Percentiles rank a stretch among this genome's conserved stretches.
Conservation (phyloP, 164 flowering plant genomes). For the Sedum album region DNA sequence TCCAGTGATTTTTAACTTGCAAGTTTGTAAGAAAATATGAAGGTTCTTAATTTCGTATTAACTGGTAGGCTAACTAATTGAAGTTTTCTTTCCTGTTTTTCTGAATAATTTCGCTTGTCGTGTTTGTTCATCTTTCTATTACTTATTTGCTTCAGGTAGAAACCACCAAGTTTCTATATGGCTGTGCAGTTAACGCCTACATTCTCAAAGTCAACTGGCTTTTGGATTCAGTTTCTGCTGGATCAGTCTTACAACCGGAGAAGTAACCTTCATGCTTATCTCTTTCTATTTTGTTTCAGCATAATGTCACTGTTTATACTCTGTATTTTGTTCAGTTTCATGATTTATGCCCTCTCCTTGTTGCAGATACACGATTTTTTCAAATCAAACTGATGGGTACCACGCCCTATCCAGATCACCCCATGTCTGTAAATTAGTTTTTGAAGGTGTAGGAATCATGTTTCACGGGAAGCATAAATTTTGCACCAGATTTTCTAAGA, state of each 20-base stretch:
- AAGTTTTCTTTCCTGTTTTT: not conserved
- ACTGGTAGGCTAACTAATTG: not conserved
- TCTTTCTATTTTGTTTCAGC: not conserved
- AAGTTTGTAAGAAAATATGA: not conserved
- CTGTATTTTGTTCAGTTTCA: not conserved
- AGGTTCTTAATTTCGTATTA: too few species aligned
- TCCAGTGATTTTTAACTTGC: not conserved
- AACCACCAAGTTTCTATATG: constrained; percentile 73
- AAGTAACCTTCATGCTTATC: constrained; percentile 37
- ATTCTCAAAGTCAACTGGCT: constrained; percentile 60
- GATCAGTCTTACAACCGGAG: constrained; percentile 44
- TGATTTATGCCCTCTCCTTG: constrained; percentile 1
- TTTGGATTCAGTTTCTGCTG: constrained; percentile 51
- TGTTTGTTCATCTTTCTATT: not conserved
- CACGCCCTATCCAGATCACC: constrained; percentile 18
- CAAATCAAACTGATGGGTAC: constrained; percentile 20
- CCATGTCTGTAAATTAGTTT: constrained; percentile 20
- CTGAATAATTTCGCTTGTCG: not conserved
- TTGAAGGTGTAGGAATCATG: constrained; percentile 55
- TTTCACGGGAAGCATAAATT: constrained; percentile 50
- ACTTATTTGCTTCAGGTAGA: constrained; percentile 38
- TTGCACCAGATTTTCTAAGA: constrained; percentile 32
- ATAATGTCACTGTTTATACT: not conserved
- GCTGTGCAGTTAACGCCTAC: constrained; percentile 63
- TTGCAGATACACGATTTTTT: constrained; percentile 44